Base-by-base conservation (phyloP, 495 filamentous ascomycete species). In the Annulohypoxylon nitens region DNA sequence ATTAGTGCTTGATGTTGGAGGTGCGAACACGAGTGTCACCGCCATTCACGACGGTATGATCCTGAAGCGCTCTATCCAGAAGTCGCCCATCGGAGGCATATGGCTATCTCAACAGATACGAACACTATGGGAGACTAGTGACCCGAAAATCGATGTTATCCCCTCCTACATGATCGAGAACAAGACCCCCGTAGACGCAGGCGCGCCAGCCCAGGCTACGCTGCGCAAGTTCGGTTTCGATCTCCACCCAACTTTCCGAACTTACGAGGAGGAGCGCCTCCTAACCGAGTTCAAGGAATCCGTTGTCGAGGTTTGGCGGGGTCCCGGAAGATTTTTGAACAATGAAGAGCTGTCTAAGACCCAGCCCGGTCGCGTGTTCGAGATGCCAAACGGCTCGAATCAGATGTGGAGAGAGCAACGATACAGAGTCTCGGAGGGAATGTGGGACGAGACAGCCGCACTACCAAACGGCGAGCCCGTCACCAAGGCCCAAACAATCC, bases 261-360 rank as follows among this genome's bases (percentile, higher is more conserved):
- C 84, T 14, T 88, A 93, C 30, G 88, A 98, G 80, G 97, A 99
- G 85, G 97, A 98, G 75, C 93, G 96, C 50, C 91, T 97, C 12
- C 82, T 98, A 23, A 93, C 91, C 43, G 93, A 97, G 77, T 99
- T 98, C 86, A 99, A 99, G 83, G 97, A 99, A 83, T 95, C 91
- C 54, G 94, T 97, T 50, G 95, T 98, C 26, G 92, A 97, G 78
- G 89, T 94, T 30, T 98, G 95, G 95, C 86, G 87, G n/a, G 93
- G 94, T 0, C 93, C 93, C 0, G 91, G 91, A 61, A 87, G 88
- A 23, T 89, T 92, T 64, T 78, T 85, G 4, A 84, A 86, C 37
- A 90, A 88, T 69, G 88, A 94, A 70, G 94, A 97, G 34, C 81
- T 88, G 37, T 90, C 88, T 14, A 87, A 84, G 67, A 81, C 78